A percentile compares a stretch with the other conserved stretches of the same genome.
Evolutionary conservation across 345 rosid species (phyloP).

Genomic region (Eucalyptus cladocalyx): DNA sequence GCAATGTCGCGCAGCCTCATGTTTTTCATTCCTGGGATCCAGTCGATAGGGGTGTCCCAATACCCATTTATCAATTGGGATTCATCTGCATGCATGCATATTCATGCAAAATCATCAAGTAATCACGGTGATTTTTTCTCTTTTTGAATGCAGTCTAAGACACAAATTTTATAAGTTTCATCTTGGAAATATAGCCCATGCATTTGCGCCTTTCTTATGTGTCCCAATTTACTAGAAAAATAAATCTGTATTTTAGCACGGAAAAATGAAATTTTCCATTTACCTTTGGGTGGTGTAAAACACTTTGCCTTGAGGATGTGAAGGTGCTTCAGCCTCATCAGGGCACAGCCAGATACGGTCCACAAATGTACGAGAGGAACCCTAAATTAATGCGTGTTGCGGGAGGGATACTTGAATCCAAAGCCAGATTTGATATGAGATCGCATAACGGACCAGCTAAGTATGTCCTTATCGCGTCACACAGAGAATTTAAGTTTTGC

Average conservation of each 20-base stretch:
- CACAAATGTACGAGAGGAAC: background rate
- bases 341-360: background rate
- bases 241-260: background rate
- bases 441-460: background rate
- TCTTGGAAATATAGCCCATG: background rate
- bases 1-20: background rate
- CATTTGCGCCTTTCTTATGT: background rate
- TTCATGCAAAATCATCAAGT: background rate
- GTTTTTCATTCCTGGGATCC: background rate
- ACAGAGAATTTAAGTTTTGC: background rate
- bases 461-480: background rate
- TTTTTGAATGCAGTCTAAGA: background rate
- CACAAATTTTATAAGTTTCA: background rate
- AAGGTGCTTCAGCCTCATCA: background rate
- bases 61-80: background rate
- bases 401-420: background rate
- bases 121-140: background rate
- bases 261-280: background rate
- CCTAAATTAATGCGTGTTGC: background rate
- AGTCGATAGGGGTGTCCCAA: background rate
- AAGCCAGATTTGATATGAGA: background rate
- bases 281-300: background rate
- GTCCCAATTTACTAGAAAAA: background rate
- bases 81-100: background rate
- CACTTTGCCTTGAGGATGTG: background rate